These are phyloP conservation scores for Cercis canadensis DNA, from an alignment of 306 rosid genomes.

Conservation along the genomic window DNA sequence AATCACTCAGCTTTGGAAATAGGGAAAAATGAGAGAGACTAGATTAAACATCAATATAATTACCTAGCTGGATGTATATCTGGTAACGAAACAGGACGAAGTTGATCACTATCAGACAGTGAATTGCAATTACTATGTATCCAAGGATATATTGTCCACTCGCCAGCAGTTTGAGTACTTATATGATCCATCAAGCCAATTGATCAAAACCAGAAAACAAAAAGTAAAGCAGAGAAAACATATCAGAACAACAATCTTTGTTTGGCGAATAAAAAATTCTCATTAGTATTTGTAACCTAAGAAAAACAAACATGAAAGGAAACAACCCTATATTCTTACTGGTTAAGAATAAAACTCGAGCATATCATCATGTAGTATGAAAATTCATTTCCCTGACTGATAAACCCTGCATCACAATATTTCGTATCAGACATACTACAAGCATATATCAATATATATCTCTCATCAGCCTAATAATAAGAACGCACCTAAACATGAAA, in stretches of 20 bases:
- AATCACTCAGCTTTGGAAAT: not conserved
- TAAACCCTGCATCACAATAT: constrained; percentile 69
- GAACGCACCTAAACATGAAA: constrained; percentile 79
- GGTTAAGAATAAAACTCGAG: constrained; percentile 94
- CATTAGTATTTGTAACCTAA: constrained; percentile 18
- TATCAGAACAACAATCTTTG: constrained; percentile 23
- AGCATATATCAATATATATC: constrained; percentile 22
- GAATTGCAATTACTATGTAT: constrained; percentile 93
- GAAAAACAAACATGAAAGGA: constrained; percentile 26
- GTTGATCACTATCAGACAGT: constrained; percentile 82
- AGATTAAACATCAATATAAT: constrained; percentile 14
- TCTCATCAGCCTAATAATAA: constrained; percentile 3
- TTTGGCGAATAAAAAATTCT: constrained; percentile 11
- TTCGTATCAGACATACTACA: constrained; percentile 28
- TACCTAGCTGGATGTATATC: constrained; percentile 99
- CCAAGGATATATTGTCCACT: constrained; percentile 96
- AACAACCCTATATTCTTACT: constrained; percentile 59
- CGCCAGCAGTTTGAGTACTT: constrained; percentile 70
- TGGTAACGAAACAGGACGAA: constrained; percentile 85
- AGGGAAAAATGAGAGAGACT: not conserved
- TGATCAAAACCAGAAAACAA: constrained; percentile 23
- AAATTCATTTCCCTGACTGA: constrained; percentile 97
- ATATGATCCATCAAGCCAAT: constrained; percentile 41
- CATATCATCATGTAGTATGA: constrained; percentile 99
- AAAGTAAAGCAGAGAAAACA: constrained; percentile 7